Evolutionary conservation across 2,329 filamentous ascomycete genomes (phyloP).

Genomic region (Tolypocladium pustulatum): DNA sequence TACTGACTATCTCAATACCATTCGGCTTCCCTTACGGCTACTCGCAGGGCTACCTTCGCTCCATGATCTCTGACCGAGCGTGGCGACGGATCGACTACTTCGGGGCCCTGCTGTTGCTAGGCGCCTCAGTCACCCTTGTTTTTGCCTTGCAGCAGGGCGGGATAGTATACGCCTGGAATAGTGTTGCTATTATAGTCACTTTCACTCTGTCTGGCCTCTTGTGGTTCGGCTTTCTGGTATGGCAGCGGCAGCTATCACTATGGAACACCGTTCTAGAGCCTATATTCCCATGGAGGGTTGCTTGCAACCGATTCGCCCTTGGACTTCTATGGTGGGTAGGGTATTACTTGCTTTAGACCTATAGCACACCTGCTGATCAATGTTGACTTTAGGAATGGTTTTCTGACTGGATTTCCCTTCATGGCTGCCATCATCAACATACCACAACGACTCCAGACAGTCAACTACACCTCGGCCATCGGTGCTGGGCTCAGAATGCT

Average conservation of each 20-base stretch:
- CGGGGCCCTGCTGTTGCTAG: background rate
- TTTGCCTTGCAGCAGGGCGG: background rate
- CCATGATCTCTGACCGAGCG: background rate
- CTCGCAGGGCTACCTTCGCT: background rate
- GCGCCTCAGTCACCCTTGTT: background rate
- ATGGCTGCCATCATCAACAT: background rate
- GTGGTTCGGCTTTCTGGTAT: background rate
- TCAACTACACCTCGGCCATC: background rate
- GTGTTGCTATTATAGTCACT: background rate
- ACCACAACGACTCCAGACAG: background rate
- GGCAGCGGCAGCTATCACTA: background rate
- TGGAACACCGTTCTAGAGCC: background rate
- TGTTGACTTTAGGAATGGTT: background rate
- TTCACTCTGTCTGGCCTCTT: background rate
- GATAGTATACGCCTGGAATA: background rate
- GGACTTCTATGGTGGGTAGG: background rate
- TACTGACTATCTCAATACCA: background rate
- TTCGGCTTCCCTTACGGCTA: background rate
- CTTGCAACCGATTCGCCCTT: background rate
- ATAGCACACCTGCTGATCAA: background rate
- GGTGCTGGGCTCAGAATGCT: background rate
- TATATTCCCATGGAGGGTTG: background rate
- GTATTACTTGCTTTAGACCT: background rate
- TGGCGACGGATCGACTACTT: background rate
- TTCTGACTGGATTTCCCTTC: background rate